These are phyloP conservation scores for Ophiosphaerella narmari DNA, from an alignment of 2,329 filamentous ascomycete species.

Conservation along the genomic window DNA sequence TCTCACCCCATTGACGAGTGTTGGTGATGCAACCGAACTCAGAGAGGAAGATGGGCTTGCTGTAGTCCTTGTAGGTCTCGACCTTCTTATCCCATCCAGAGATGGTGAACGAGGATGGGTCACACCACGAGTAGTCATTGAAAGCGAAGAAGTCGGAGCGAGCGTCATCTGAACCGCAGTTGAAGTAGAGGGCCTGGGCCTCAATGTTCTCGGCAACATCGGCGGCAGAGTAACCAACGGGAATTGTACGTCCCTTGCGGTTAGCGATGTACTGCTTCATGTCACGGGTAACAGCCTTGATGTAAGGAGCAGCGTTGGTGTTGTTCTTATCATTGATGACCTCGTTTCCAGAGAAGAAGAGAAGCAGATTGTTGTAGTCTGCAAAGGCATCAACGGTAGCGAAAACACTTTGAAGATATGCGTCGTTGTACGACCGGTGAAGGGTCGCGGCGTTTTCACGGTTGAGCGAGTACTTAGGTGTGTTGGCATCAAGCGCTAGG, in stretches of 20 bases:
- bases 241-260: slow-evolving; percentile 68
- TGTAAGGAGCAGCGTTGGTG: slow-evolving; percentile 71
- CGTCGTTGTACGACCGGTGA: slow-evolving; percentile 76
- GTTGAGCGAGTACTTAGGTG: slow-evolving; percentile 84
- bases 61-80: slow-evolving; percentile 43
- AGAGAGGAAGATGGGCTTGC: slow-evolving; percentile 74
- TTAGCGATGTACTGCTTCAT: slow-evolving; percentile 80
- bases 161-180: slow-evolving; percentile 84
- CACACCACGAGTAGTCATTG: slow-evolving; percentile 82
- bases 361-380: slow-evolving; percentile 82
- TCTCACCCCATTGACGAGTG: slow-evolving; percentile 79
- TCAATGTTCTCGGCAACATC: slow-evolving; percentile 84
- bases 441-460: slow-evolving; percentile 64
- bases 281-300: slow-evolving; percentile 75
- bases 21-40: slow-evolving; percentile 91
- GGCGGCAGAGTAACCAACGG: slow-evolving; percentile 81
- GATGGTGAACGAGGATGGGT: slow-evolving; percentile 62
- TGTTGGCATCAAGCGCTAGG: slow-evolving; percentile 89
- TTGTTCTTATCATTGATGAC: slow-evolving; percentile 70
- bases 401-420: slow-evolving; percentile 84
- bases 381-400: slow-evolving; percentile 78
- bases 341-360: slow-evolving; percentile 81
- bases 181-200: slow-evolving; percentile 88
- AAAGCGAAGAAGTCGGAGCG: slow-evolving; percentile 88
- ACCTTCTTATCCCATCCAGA: slow-evolving; percentile 73